Evolutionary conservation across 2,329 filamentous ascomycete genomes (phyloP).

Genomic region (Xylaria arbuscula): DNA sequence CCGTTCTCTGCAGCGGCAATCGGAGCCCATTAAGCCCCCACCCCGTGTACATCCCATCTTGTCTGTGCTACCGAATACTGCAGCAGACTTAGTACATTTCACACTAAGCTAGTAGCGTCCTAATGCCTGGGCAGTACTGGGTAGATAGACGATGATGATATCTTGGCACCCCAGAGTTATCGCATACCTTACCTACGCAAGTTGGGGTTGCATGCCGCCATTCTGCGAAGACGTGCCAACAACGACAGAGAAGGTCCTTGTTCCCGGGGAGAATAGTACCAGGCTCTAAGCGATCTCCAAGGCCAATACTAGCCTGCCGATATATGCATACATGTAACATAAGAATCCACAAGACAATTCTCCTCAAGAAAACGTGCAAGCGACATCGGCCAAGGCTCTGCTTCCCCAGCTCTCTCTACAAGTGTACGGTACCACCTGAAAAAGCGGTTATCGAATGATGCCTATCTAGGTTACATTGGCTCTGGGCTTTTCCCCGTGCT

Average conservation of each 20-base stretch:
- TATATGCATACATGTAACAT: not conserved
- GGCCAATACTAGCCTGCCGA: not conserved
- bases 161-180: conserved; percentile 21
- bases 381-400: conserved; percentile 28
- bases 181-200: not conserved
- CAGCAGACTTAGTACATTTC: too few relatives aligned
- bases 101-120: not conserved
- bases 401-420: not conserved
- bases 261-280: too few relatives aligned
- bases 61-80: not conserved
- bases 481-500: not conserved
- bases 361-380: not conserved
- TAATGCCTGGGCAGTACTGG: not conserved
- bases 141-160: not conserved
- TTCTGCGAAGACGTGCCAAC: not conserved
- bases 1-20: conserved; percentile 34
- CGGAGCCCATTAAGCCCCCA: conserved; percentile 20
- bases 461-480: conserved; percentile 19
- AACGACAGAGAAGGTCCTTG: not conserved
- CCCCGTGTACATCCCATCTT: not conserved
- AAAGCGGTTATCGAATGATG: conserved; percentile 16
- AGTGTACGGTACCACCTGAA: not conserved
- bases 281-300: not conserved
- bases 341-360: not conserved
- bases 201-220: not conserved